phyloP scores from a whole-genome alignment of 805 yeast species.

The Candida michaelii region DNA sequence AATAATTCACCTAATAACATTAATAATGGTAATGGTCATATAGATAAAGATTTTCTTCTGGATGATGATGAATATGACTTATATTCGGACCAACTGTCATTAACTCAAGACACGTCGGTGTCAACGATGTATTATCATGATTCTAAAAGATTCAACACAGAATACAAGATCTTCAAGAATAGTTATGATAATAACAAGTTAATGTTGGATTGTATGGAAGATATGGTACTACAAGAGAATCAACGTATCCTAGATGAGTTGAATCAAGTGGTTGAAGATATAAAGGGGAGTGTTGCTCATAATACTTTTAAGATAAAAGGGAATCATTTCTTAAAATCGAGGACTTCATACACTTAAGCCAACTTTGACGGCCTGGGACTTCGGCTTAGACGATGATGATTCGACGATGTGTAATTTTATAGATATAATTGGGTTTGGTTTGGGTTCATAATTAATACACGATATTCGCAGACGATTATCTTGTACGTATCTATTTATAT shows the following conservation, averaged over 20 bases:
- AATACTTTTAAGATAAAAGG: constrained; percentile 19
- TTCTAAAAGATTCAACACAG: not conserved
- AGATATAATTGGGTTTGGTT: not conserved
- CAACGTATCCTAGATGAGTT: constrained; percentile 19
- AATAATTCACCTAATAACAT: not conserved
- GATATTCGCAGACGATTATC: not conserved
- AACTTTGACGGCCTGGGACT: too few species aligned
- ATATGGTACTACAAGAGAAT: constrained; percentile 25
- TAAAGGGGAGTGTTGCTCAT: constrained; percentile 20
- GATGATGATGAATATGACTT: constrained; percentile 8
- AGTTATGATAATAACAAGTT: constrained; percentile 15
- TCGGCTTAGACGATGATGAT: not conserved
- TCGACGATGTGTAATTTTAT: not conserved
- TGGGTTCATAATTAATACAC: not conserved
- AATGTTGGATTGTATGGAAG: constrained; percentile 27
- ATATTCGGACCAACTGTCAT: constrained; percentile 9
- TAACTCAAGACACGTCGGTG: constrained; percentile 10
- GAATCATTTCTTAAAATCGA: constrained; percentile 1
- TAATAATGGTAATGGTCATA: not conserved
- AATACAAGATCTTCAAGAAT: constrained; percentile 6
- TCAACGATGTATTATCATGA: constrained; percentile 7
- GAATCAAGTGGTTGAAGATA: constrained; percentile 14
- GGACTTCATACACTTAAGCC: not conserved
- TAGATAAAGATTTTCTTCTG: constrained; percentile 3
- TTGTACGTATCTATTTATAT: too few species aligned